Percentiles rank a stretch among this genome's conserved stretches.
These are phyloP conservation scores for Candida manassasensis DNA, from an alignment of 805 yeast genomes.

Conservation along the genomic window DNA sequence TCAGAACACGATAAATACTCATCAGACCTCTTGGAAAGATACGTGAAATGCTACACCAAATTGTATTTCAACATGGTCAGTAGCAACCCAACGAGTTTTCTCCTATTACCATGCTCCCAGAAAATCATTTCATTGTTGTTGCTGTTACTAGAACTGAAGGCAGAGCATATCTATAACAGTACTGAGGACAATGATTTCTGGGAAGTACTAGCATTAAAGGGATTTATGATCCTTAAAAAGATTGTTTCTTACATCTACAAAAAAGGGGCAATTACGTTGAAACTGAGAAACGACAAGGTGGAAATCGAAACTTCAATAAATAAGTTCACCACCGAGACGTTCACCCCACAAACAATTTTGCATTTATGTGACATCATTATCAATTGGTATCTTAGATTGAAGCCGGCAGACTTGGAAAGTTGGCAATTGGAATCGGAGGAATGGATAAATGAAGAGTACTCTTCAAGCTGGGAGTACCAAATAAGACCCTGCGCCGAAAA, in stretches of 20 bases:
- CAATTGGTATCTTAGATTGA: slow-evolving; percentile 66
- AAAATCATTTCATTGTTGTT: slow-evolving; percentile 60
- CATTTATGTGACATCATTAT: slow-evolving; percentile 64
- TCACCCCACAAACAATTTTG: slow-evolving; percentile 52
- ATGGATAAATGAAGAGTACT: slow-evolving; percentile 80
- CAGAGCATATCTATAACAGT: slow-evolving; percentile 57
- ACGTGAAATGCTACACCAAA: slow-evolving; percentile 71
- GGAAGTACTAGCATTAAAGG: slow-evolving; percentile 68
- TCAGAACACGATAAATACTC: slow-evolving; percentile 47
- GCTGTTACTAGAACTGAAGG: slow-evolving; percentile 57
- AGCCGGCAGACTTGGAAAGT: slow-evolving; percentile 70
- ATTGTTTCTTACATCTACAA: slow-evolving; percentile 58
- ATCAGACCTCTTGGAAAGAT: slow-evolving; percentile 57
- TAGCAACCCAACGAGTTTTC: slow-evolving; percentile 63
- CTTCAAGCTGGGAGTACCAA: slow-evolving; percentile 76
- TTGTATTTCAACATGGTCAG: slow-evolving; percentile 57
- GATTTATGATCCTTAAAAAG: slow-evolving; percentile 59
- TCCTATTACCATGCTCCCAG: slow-evolving; percentile 59
- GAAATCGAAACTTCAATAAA: slow-evolving; percentile 58
- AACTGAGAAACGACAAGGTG: slow-evolving; percentile 58
- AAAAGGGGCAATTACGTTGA: slow-evolving; percentile 62
- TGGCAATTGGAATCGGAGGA: slow-evolving; percentile 91
- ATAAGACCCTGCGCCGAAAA: slow-evolving; percentile 84
- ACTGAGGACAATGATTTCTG: slow-evolving; percentile 60
- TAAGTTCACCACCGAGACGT: slow-evolving; percentile 48